A percentile compares a stretch with the other conserved stretches of the same genome.
Evolutionary conservation across 2,329 filamentous ascomycete genomes (phyloP).

Genomic region (Pyrenochaeta sp.): DNA sequence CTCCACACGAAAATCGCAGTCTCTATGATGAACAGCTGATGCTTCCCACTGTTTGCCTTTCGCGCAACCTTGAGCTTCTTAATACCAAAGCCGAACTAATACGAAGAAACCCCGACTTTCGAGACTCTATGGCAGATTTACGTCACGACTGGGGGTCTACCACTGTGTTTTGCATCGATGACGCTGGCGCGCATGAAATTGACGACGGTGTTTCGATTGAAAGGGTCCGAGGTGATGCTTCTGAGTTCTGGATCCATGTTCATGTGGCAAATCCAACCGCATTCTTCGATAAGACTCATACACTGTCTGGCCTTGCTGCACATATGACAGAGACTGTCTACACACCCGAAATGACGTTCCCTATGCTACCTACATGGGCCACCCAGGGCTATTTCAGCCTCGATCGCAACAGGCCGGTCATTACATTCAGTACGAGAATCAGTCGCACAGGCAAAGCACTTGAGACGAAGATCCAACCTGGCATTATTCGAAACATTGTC

Average conservation of each 20-base stretch:
- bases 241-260: slow-evolving; percentile 76
- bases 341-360: slow-evolving; percentile 64
- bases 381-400: slow-evolving; percentile 64
- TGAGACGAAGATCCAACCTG: slow-evolving; percentile 63
- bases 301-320: slow-evolving; percentile 68
- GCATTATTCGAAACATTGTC: slow-evolving; percentile 63
- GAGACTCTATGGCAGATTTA: slow-evolving; percentile 64
- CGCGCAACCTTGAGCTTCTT: slow-evolving; percentile 54
- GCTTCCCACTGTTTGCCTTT: slow-evolving; percentile 59
- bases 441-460: slow-evolving; percentile 61
- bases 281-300: slow-evolving; percentile 67
- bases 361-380: slow-evolving; percentile 63
- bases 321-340: slow-evolving; percentile 65
- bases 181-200: slow-evolving; percentile 71
- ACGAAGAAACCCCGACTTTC: slow-evolving; percentile 46
- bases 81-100: slow-evolving; percentile 42
- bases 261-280: slow-evolving; percentile 83
- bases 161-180: slow-evolving; percentile 77
- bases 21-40: slow-evolving; percentile 66
- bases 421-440: slow-evolving; percentile 69
- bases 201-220: slow-evolving; percentile 83
- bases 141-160: slow-evolving; percentile 68
- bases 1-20: slow-evolving; percentile 74
- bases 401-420: slow-evolving; percentile 60
- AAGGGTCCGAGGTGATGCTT: slow-evolving; percentile 57